A percentile compares a stretch with the other conserved stretches of the same genome.
Conservation (phyloP, 345 rosid genomes). For the Eucalyptus urophylla region DNA sequence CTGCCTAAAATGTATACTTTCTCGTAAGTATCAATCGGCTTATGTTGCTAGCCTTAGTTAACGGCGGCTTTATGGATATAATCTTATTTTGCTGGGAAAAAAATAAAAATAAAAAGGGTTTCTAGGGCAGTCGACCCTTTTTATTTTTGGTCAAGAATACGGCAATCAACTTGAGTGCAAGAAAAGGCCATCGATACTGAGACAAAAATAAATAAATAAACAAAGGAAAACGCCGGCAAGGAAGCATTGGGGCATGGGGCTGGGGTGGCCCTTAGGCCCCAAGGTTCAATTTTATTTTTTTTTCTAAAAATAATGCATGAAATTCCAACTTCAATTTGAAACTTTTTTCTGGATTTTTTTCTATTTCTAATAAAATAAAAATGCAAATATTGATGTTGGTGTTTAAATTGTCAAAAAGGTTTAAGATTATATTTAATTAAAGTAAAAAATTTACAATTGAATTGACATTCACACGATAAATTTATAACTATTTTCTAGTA, state of each 20-base stretch:
- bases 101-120: neutral
- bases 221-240: neutral
- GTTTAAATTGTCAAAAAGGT: fast-evolving
- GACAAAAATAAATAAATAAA: neutral
- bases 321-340: neutral
- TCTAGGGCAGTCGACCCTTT: neutral
- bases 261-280: neutral
- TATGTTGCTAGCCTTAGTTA: neutral
- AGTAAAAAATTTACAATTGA: fast-evolving
- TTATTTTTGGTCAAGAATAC: neutral
- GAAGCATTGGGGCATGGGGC: neutral
- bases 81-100: neutral
- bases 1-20: neutral
- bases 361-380: neutral
- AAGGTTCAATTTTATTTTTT: neutral
- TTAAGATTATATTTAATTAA: neutral
- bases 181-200: neutral
- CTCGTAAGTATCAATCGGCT: neutral
- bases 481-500: neutral
- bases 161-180: neutral
- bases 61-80: neutral
- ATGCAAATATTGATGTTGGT: fast-evolving
- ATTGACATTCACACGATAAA: fast-evolving
- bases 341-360: neutral
- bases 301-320: neutral